Evolutionary conservation across 164 flowering plant genomes (phyloP).

Genomic region (Piper longum): DNA sequence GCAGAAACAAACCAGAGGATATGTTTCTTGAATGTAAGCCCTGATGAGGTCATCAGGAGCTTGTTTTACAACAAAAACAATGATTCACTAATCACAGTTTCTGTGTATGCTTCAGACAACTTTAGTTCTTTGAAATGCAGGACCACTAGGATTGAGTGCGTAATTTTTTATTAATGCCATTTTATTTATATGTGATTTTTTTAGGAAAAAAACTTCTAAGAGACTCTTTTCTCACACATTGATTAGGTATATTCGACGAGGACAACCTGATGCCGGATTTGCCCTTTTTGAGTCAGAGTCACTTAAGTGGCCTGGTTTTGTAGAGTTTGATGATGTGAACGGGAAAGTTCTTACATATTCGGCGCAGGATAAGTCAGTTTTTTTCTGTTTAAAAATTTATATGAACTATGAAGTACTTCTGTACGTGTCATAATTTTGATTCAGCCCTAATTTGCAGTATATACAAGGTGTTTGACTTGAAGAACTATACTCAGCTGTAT

Average conservation of each 20-base stretch:
- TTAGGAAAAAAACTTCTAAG: not conserved
- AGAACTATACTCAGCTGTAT: conserved; percentile 15
- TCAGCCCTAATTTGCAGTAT: conserved; percentile 5
- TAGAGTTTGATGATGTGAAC: conserved; percentile 24
- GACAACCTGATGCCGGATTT: conserved; percentile 15
- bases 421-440: not conserved
- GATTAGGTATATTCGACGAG: conserved; percentile 9
- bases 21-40: conserved; percentile 73
- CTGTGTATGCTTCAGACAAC: conserved; percentile 85
- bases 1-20: conserved; percentile 14
- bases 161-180: not conserved
- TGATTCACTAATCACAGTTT: conserved; percentile 85
- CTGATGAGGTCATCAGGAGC: conserved; percentile 80
- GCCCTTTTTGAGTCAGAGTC: conserved; percentile 21
- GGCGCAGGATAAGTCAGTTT: conserved; percentile 20
- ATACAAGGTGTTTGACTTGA: conserved; percentile 24
- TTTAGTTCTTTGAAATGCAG: conserved; percentile 90
- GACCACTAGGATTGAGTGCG: conserved; percentile 74
- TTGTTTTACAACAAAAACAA: conserved; percentile 84
- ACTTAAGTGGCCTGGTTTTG: conserved; percentile 26
- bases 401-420: not conserved
- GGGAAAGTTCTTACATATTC: conserved; percentile 23
- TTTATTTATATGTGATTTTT: too few relatives aligned
- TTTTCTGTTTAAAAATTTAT: not conserved
- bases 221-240: not conserved